Evolutionary conservation across 768 basidiomycete genomes (phyloP), one percentile per base, ranked within the genome.

Genomic region (Termitomyces sp.): DNA sequence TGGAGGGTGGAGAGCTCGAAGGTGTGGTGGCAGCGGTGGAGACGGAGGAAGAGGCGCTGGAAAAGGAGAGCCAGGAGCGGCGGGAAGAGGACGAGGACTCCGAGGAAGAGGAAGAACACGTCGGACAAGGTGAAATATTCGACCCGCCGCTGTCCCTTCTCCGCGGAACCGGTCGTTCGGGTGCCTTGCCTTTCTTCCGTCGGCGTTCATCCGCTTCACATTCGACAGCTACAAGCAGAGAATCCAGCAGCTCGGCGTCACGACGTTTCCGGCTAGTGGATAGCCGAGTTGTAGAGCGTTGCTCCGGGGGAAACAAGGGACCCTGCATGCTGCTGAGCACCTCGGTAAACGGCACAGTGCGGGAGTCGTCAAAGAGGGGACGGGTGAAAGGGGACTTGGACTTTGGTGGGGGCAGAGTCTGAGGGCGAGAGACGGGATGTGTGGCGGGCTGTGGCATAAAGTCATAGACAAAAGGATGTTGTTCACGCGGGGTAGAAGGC

Each of bases 271-370:
- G 51, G 45, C 40, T 70, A 47, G 62, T 73, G 57, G 60, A 70
- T 57, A 52, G 31, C 33, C 38, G 50, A 53, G 41, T 69, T 50
- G 62, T 72, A 61, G 60, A 70, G 48, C 58, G 64, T 33, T 64
- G 53, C 29, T 78, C 73, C 5, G 64, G 56, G 1, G 78, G 81
- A 60, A 86, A 86, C 18, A 86, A 70, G 5, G 75, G 71, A 5
- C 85, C 85, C 39, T 79, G 73, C 81, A 86, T 85, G 63, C 78
- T 77, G 42, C 64, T 64, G 41, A 83, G 67, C 47, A 86, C 84
- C 33, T 83, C 81, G 46, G 74, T 73, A 66, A 86, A 86, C 1
- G 80, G 66, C 11, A 86, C 76, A 7, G 74, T 60, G 20, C 72
- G 71, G 20, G 72, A 66, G 38, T 71, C 67, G 54, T 74, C 68